Evolutionary conservation across 768 basidiomycete species (phyloP), one percentile per base, ranked within the genome.

Genomic region (Tricholoma terreum): DNA sequence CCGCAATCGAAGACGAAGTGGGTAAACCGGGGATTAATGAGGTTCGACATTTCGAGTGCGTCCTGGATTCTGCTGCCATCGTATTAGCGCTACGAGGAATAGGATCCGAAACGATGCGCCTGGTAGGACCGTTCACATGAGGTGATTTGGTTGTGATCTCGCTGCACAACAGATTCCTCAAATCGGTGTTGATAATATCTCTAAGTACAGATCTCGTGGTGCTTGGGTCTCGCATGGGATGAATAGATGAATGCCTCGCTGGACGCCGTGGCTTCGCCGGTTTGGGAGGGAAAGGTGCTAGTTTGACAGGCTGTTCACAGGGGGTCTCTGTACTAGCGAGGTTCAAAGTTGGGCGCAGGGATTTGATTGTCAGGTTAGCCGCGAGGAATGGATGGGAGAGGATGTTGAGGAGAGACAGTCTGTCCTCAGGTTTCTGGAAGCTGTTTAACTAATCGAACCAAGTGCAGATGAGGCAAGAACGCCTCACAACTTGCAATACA

Each of bases 71-170:
- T 6, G 15, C 46, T 17, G 27, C 46, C 15, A 49, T 31, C 7
- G 27, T 8, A 4, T 15, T 31, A 3, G 35, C 58, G 56, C 30
- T 54, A 12, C 57, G 48, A 50, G 67, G 66, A 27, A 65, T 48
- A 8, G 73, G 73, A 50, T 74, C 72, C 22, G 73, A 74, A 36
- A 72, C 70, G 21, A 72, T 59, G 19, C 73, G 70, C 50, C 66
- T 63, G 22, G 59, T 61, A n/a, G 58, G 50, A 22, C 42, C 56
- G 10, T 34, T 19, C 21, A 31, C 52, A 14, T 15, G 17, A 22
- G 38, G 27, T 38, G 40, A 34, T 24, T 56, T 53, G n/a, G 63
- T 51, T 9, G 61, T 31, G 15, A 62, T 31, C 53, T 70, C 64
- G 38, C 65, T 34, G 22, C 52, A 33, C 30, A 69, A 59, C 12